A percentile compares a stretch with the other conserved stretches of the same genome.
phyloP scores from a whole-genome alignment of 2,329 filamentous ascomycete species.

The Penicillium sp. region DNA sequence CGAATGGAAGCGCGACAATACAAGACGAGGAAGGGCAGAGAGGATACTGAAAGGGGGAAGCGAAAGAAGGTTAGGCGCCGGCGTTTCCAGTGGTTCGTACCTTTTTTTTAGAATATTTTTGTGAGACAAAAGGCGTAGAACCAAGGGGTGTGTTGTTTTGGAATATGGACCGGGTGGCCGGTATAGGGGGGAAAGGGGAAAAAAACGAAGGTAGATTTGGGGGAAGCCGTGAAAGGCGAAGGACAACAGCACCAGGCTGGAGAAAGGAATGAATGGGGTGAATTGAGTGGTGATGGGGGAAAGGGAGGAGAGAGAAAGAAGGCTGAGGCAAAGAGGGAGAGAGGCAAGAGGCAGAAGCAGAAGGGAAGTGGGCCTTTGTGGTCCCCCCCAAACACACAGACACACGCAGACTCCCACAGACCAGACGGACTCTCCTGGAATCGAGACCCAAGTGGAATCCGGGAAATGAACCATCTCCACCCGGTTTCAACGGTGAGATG shows the following conservation, averaged over 20 bases:
- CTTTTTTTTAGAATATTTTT: slow-evolving; percentile 12
- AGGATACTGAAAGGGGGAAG: not conserved
- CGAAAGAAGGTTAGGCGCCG: slow-evolving; percentile 4
- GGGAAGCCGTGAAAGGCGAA: slow-evolving; percentile 15
- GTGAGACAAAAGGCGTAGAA: slow-evolving; percentile 16
- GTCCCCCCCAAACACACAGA: slow-evolving; percentile 15
- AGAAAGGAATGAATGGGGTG: slow-evolving; percentile 37
- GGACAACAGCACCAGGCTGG: slow-evolving; percentile 31
- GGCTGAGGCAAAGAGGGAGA: slow-evolving; percentile 5
- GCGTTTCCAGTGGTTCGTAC: slow-evolving; percentile 18
- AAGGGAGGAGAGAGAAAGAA: slow-evolving; percentile 10
- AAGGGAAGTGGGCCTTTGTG: not conserved
- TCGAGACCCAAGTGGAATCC: slow-evolving; percentile 20
- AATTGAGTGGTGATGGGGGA: slow-evolving; percentile 11
- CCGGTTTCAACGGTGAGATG: not conserved
- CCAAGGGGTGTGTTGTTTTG: slow-evolving; percentile 1
- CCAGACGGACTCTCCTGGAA: slow-evolving; percentile 19
- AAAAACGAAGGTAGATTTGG: slow-evolving; percentile 13
- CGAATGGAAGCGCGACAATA: not conserved
- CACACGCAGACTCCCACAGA: not conserved
- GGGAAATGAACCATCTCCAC: slow-evolving; percentile 8
- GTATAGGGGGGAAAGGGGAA: slow-evolving; percentile 9
- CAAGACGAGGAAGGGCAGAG: not conserved
- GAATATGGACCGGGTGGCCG: slow-evolving; percentile 3
- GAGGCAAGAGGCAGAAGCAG: no score